Evolutionary conservation across 805 yeast genomes (phyloP).

Genomic region (Scheffersomyces spartinae): DNA sequence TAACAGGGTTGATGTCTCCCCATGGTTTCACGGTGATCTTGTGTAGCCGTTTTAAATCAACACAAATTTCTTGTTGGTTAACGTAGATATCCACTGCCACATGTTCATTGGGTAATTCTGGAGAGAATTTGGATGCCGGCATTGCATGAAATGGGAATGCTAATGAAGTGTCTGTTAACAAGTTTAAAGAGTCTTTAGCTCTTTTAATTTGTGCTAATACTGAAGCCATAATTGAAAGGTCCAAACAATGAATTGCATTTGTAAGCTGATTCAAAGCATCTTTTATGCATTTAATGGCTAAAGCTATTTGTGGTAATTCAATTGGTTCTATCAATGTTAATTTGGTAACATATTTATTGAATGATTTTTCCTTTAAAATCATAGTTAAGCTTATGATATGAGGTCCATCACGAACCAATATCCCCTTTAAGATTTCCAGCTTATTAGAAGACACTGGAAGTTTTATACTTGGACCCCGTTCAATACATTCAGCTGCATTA

Average conservation of each 20-base stretch:
- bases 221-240: conserved; percentile 6
- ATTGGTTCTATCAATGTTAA: conserved; percentile 17
- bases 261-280: conserved; percentile 11
- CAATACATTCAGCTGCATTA: conserved; percentile 12
- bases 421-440: conserved; percentile 28
- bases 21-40: conserved; percentile 27
- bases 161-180: conserved; percentile 23
- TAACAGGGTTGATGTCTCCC: conserved; percentile 18
- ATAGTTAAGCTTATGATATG: conserved; percentile 21
- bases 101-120: conserved; percentile 14
- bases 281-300: conserved; percentile 17
- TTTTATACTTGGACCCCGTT: conserved; percentile 25
- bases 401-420: conserved; percentile 28
- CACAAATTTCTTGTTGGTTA: conserved; percentile 29
- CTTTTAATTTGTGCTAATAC: conserved; percentile 3
- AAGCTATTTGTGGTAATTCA: conserved; percentile 19
- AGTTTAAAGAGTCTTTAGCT: conserved; percentile 18
- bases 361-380: conserved; percentile 16
- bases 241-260: conserved; percentile 15
- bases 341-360: conserved; percentile 17
- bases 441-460: conserved; percentile 26
- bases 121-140: conserved; percentile 14
- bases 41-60: conserved; percentile 23
- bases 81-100: conserved; percentile 27
- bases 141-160: conserved; percentile 27